Evolutionary conservation across 768 basidiomycete genomes (phyloP).

Genomic region (Suillus americanus): DNA sequence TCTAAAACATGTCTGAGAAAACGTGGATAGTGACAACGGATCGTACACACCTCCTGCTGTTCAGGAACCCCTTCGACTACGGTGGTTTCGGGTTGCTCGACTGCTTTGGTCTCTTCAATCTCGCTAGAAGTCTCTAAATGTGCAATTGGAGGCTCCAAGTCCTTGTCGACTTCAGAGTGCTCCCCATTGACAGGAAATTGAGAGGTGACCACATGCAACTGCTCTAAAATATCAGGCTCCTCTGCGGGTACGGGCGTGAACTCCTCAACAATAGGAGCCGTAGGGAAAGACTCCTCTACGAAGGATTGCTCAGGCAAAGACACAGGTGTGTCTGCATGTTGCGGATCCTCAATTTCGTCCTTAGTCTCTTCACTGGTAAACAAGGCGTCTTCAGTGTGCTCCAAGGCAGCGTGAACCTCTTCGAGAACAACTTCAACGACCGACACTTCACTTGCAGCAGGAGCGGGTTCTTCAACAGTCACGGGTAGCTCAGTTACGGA

Average conservation of each 20-base stretch:
- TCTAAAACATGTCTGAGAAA: slow-evolving; percentile 1
- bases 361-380: neutral
- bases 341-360: neutral
- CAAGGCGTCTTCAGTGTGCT: neutral
- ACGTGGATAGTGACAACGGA: neutral
- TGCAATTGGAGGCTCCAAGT: neutral
- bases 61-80: slow-evolving; percentile 3
- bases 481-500: neutral
- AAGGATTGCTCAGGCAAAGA: neutral
- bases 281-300: neutral
- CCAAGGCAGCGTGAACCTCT: neutral
- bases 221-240: slow-evolving; percentile 1
- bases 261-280: neutral
- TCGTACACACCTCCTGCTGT: neutral
- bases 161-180: neutral
- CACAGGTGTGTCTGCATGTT: neutral
- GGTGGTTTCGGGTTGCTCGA: neutral
- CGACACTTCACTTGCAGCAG: neutral
- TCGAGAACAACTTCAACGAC: neutral
- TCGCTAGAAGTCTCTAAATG: neutral
- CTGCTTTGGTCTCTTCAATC: slow-evolving; percentile 5
- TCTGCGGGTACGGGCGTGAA: neutral
- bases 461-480: neutral
- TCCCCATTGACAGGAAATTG: neutral
- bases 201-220: neutral